These are phyloP conservation scores for Colletotrichum tamarilloi DNA, from an alignment of 2,329 filamentous ascomycete genomes.

Conservation along the genomic window DNA sequence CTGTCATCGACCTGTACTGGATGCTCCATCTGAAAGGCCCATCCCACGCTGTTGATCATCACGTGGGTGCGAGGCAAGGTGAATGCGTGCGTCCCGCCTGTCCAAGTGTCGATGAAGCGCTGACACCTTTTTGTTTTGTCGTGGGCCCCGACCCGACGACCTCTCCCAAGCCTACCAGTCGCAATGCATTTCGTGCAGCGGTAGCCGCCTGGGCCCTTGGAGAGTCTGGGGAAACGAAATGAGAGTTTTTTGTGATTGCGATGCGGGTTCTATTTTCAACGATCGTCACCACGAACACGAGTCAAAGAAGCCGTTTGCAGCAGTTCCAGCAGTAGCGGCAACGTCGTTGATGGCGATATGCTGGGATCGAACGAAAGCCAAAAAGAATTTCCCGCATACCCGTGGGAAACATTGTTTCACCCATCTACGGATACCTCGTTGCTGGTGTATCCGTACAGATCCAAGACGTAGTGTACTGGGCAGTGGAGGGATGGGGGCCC, in stretches of 20 bases:
- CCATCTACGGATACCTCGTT: not conserved
- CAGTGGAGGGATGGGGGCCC: not conserved
- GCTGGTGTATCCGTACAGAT: too few species aligned
- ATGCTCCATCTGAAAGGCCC: slow-evolving; percentile 22
- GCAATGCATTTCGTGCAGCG: not conserved
- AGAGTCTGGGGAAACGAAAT: not conserved
- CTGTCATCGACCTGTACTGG: not conserved
- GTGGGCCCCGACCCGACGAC: not conserved
- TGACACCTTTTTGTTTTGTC: slow-evolving; percentile 4
- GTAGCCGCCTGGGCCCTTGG: not conserved
- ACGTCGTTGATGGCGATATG: not conserved
- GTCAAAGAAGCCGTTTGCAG: slow-evolving; percentile 14
- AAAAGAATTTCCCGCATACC: slow-evolving; percentile 11
- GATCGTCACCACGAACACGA: not conserved
- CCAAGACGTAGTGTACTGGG: too few species aligned
- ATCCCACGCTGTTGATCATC: slow-evolving; percentile 12
- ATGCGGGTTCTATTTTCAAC: not conserved
- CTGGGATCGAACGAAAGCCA: slow-evolving; percentile 19
- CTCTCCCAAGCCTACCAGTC: slow-evolving; percentile 6
- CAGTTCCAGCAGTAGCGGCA: not conserved
- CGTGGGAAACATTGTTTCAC: slow-evolving; percentile 19
- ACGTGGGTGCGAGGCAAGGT: slow-evolving; percentile 18
- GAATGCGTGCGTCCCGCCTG: not conserved
- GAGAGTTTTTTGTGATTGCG: not conserved
- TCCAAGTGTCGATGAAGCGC: slow-evolving; percentile 3